Conservation (phyloP, 2,329 filamentous ascomycete species). For the Colletotrichum phormii region DNA sequence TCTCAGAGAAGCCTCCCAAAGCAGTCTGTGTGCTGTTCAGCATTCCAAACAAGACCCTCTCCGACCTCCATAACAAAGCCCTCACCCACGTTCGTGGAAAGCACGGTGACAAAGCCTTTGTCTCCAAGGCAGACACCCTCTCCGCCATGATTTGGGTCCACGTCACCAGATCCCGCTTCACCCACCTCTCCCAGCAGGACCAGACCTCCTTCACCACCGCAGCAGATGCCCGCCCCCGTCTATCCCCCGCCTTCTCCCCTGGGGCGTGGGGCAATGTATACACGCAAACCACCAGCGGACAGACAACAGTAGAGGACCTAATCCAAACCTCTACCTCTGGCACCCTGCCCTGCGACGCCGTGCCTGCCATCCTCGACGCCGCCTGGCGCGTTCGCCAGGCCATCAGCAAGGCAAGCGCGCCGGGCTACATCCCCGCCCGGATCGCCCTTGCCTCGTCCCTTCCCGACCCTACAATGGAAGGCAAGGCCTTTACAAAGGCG, state of each 20-base stretch:
- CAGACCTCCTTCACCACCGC: conserved; percentile 13
- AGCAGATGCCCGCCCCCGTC: conserved; percentile 5
- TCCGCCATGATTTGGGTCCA: conserved; percentile 26
- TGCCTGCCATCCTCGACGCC: not conserved
- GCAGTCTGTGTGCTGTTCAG: not conserved
- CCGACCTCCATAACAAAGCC: not conserved
- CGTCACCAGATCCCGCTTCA: conserved; percentile 6
- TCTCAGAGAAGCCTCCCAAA: not conserved
- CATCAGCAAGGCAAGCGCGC: not conserved
- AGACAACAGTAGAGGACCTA: not conserved
- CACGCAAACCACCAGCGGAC: conserved; percentile 7
- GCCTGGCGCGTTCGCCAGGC: conserved; percentile 22
- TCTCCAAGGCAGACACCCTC: conserved; percentile 11
- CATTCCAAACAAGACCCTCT: not conserved
- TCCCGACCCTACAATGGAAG: conserved; percentile 8
- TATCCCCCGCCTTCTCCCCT: not conserved
- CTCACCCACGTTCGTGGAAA: not conserved
- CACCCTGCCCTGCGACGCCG: not conserved
- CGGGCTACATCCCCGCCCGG: conserved; percentile 10
- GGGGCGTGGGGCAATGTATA: conserved; percentile 26
- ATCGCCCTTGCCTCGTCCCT: conserved; percentile 16
- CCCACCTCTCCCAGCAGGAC: not conserved
- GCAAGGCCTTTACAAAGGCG: conserved; percentile 3
- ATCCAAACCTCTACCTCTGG: not conserved
- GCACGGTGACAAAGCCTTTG: not conserved